Evolutionary conservation across 2,329 filamentous ascomycete genomes (phyloP), one percentile per base, ranked within the genome.

Genomic region (Paracorniculantispora psalliotae): DNA sequence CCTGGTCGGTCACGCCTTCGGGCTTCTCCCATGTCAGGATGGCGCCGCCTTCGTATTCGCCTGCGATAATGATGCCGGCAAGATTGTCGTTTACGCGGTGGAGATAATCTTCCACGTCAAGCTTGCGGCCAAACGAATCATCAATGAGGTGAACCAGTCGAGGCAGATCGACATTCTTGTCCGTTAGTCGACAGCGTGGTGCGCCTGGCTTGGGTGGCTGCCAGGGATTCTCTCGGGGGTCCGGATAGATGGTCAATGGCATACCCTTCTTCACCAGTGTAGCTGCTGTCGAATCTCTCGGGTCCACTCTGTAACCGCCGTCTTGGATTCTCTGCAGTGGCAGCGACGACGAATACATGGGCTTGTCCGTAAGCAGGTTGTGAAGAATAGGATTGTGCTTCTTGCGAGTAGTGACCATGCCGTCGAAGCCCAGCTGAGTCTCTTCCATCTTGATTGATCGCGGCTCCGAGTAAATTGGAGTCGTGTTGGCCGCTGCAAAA

Each of bases 41-140:
- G 1, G 94, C 94, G 1, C 91, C 92, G 55, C 94, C 94, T 78
- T 99, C 94, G 73, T 99, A 99, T 68, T 96, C 90, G 7, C 94
- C 94, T 0, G 93, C 94, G 52, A 99, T 90, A 63, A 99, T 97
- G 57, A 99, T 80, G 2, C 93, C 94, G 0, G 94, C 94, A 13
- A 97, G 81, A 30, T 88, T 89, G 57, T 88, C 81, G 54, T 89
- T 83, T 57, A 97, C 86, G n/a, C 94, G 87, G 17, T 81, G 74
- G 15, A 99, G 78, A 69, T 97, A 99, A 70, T 93, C 84, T 23
- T 88, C 77, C 0, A 93, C 85, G 68, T 99, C 90, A 2, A 99
- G 82, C 68, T 89, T 89, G 43, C 92, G 84, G 60, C 86, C 84
- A 70, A 99, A 99, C 0, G 92, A 97, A 71, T 99, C 91, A 64